phyloP scores from a whole-genome alignment of 106 monocot species.

The Acanthochlamys bracteata region DNA sequence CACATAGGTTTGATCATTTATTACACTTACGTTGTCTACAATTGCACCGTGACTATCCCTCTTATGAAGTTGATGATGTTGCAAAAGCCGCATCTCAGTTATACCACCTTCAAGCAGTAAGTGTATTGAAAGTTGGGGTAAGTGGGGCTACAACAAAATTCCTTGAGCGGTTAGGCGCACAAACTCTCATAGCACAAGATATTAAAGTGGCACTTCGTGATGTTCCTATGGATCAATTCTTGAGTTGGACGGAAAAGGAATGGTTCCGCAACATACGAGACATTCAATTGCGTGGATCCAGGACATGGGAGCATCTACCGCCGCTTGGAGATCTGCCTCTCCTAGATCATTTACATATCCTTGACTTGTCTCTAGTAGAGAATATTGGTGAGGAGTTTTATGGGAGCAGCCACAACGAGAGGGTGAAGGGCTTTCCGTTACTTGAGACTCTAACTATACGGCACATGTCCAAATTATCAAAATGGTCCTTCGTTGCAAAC shows the following conservation, averaged over 20 bases:
- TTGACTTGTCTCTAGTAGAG: not conserved
- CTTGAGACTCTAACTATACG: not conserved
- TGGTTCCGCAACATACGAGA: not conserved
- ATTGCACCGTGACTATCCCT: not conserved
- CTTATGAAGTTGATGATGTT: not conserved
- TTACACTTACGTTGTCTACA: not conserved
- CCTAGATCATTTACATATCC: not conserved
- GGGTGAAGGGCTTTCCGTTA: not conserved
- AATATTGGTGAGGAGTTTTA: not conserved
- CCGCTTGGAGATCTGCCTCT: not conserved
- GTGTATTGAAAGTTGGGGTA: not conserved
- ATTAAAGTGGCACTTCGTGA: not conserved
- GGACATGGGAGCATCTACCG: not conserved
- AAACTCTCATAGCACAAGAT: not conserved
- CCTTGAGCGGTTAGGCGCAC: not conserved
- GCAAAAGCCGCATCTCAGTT: not conserved
- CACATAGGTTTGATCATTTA: not conserved
- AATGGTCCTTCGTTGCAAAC: not conserved
- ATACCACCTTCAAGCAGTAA: not conserved
- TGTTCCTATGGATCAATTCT: not conserved
- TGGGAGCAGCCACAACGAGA: not conserved
- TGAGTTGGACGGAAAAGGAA: not conserved
- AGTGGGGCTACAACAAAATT: not conserved
- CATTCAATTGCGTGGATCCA: not conserved
- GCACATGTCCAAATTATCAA: not conserved